Conservation (phyloP, 768 basidiomycete genomes). For the Mycena olivaceomarginata region DNA sequence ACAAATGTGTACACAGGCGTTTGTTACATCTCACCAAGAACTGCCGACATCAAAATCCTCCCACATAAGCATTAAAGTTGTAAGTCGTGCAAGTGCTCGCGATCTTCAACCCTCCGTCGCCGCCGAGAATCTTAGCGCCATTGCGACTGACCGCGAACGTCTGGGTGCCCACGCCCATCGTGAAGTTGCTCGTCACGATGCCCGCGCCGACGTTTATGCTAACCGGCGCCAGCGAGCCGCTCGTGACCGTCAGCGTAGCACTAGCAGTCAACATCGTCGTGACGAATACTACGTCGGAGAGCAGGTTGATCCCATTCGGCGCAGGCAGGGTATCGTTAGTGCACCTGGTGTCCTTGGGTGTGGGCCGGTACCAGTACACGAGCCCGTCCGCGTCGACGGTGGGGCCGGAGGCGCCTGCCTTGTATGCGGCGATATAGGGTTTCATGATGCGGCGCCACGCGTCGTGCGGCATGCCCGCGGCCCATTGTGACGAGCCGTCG, state of each 20-base stretch:
- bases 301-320: conserved; percentile 35
- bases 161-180: conserved; percentile 32
- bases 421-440: conserved; percentile 46
- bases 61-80: conserved; percentile 30
- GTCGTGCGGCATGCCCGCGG: conserved; percentile 44
- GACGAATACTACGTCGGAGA: conserved; percentile 33
- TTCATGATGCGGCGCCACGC: conserved; percentile 45
- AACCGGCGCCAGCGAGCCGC: conserved; percentile 25
- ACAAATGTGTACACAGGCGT: too few species aligned
- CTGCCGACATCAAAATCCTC: conserved; percentile 16
- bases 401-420: conserved; percentile 38
- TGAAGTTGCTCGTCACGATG: conserved; percentile 27
- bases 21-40: too few species aligned
- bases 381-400: conserved; percentile 41
- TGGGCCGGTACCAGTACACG: conserved; percentile 48
- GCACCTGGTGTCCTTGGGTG: conserved; percentile 35
- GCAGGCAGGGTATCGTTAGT: conserved; percentile 36
- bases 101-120: conserved; percentile 29
- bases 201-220: conserved; percentile 22
- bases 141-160: conserved; percentile 27
- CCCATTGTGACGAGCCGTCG: conserved; percentile 45
- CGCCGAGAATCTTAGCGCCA: conserved; percentile 22
- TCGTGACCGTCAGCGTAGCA: conserved; percentile 35
- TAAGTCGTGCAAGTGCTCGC: conserved; percentile 23
- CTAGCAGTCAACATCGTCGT: conserved; percentile 30